A percentile compares a stretch with the other conserved stretches of the same genome.
Conservation (phyloP, 306 rosid genomes). For the Calophaca sinica region DNA sequence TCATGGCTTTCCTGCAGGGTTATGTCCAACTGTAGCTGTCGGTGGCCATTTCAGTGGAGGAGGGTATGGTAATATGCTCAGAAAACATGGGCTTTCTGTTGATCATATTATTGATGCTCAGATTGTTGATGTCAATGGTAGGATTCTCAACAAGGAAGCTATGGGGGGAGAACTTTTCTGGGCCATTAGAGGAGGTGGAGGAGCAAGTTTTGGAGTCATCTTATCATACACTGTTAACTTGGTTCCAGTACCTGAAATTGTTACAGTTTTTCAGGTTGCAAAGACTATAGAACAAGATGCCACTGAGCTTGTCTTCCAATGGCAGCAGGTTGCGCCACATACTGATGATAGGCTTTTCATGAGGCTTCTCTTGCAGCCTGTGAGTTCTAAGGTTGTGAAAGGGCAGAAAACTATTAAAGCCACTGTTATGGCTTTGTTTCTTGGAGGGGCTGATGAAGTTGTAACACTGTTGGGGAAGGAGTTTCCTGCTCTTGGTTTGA, state of each 20-base stretch:
- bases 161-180: conserved; percentile 91
- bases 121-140: conserved; percentile 71
- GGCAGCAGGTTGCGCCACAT: conserved; percentile 70
- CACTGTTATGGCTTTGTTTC: conserved; percentile 54
- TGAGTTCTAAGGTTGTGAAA: conserved; percentile 53
- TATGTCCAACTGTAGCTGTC: conserved; percentile 76
- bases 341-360: conserved; percentile 61
- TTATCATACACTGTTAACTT: conserved; percentile 63
- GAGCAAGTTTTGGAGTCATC: conserved; percentile 77
- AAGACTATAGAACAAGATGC: conserved; percentile 53
- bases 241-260: conserved; percentile 66
- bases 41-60: conserved; percentile 90
- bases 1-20: conserved; percentile 76
- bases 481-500: conserved; percentile 63
- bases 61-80: conserved; percentile 79
- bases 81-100: conserved; percentile 69
- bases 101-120: conserved; percentile 73
- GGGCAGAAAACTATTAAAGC: conserved; percentile 51
- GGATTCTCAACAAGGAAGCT: conserved; percentile 54
- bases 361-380: conserved; percentile 66
- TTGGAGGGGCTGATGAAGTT: conserved; percentile 59
- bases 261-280: conserved; percentile 58
- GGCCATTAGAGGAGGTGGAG: conserved; percentile 90
- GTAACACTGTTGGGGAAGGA: conserved; percentile 51
- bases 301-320: conserved; percentile 65